Evolutionary conservation across 108 stramenopile species (phyloP), one percentile per base, ranked within the genome.

Genomic region (Cyclotella baltica): DNA sequence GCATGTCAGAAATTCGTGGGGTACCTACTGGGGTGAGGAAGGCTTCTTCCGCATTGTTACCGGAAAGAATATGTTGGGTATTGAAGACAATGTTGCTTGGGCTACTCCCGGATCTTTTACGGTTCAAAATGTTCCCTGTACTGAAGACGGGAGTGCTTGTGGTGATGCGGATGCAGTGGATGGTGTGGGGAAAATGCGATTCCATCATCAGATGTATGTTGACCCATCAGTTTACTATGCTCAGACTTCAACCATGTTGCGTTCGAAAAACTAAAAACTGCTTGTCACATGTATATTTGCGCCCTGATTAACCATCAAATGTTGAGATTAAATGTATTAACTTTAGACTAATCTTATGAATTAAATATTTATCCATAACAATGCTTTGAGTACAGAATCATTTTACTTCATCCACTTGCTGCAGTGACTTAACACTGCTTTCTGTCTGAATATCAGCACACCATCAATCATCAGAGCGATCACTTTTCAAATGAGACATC

Each of bases 1-100:
- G 96, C 93, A 96, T 70, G 72, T 97, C 29, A 86, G 98, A 34
- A 98, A 98, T 76, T 84, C 80, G n/a, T 83, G 81, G 81, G 81
- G 81, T 8, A 18, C 27, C 0, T 72, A 72, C 43, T 72, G 71
- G 71, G 71, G 71, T 9, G 90, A 91, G 64, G 83, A 85, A 81
- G 86, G 86, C 2, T 97, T 88, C 58, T 85, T 87, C 72, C 79
- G 86, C 10, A 67, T 97, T 46, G 85, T 86, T 27, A 62, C 90
- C 37, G 97, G 95, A 6, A 78, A 91, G 64, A 92, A 96, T 72
- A 72, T 91, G 69, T 73, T 97, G 66, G 93, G 92, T 0, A 90
- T 97, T 61, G 95, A 96, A 86, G 75, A 70, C 22, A 76, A 86
- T 67, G 80, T 94, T 31, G 80, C 85, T 33, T 96, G 95, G 95